phyloP scores from a whole-genome alignment of 2,329 filamentous ascomycete genomes.

The Cercospora canescens region DNA sequence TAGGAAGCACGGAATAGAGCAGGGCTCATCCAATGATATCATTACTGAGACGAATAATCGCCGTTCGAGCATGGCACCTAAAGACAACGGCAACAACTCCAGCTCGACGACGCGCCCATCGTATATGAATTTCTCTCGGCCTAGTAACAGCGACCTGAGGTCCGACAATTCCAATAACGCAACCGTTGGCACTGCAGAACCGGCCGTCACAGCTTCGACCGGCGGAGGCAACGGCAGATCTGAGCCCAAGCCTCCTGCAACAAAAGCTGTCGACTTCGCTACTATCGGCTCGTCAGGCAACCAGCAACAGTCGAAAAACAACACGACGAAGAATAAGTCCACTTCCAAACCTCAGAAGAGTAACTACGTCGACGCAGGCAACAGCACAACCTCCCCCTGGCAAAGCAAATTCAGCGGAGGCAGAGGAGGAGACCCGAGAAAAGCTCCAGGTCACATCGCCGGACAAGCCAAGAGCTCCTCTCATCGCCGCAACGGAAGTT shows the following conservation, averaged over 20 bases:
- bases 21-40: background rate
- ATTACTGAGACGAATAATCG: background rate
- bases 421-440: background rate
- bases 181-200: background rate
- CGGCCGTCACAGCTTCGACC: background rate
- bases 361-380: constrained; percentile 5
- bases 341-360: background rate
- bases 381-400: background rate
- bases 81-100: background rate
- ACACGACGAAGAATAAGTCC: background rate
- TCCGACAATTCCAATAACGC: background rate
- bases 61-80: background rate
- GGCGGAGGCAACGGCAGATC: background rate
- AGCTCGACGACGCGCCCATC: background rate
- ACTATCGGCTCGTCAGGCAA: background rate
- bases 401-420: background rate
- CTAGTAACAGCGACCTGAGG: background rate
- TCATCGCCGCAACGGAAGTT: no score
- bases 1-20: background rate
- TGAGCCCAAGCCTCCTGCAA: background rate
- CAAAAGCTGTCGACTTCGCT: background rate
- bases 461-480: background rate
- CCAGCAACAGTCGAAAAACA: background rate
- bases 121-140: background rate
- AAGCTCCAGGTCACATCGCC: background rate